These are phyloP conservation scores for Nitzschia inconspicua DNA, from an alignment of 108 stramenopile genomes.

Conservation along the genomic window DNA sequence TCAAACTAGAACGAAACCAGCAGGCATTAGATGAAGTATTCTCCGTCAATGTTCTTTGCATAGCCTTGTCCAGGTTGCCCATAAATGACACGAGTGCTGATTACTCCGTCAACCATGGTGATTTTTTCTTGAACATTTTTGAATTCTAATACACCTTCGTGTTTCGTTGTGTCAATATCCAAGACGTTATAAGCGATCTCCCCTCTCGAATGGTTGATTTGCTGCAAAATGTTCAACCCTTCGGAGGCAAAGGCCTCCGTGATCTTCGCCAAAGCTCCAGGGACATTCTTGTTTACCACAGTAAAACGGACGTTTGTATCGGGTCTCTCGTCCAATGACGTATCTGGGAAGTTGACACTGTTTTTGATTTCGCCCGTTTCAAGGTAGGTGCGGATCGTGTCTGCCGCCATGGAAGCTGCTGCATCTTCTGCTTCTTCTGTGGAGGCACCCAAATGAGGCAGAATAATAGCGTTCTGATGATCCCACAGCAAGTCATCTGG, in stretches of 20 bases:
- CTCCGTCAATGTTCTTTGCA: slow-evolving; percentile 84
- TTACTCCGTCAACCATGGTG: slow-evolving; percentile 86
- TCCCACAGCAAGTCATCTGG: slow-evolving; percentile 86
- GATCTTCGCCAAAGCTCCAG: slow-evolving; percentile 85
- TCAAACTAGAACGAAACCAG: too few species aligned
- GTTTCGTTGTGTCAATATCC: slow-evolving; percentile 72
- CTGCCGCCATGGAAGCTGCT: slow-evolving; percentile 89
- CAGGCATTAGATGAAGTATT: slow-evolving; percentile 88
- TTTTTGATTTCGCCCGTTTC: slow-evolving; percentile 84
- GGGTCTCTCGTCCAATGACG: slow-evolving; percentile 54
- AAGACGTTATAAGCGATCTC: slow-evolving; percentile 90
- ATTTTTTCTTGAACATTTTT: slow-evolving; percentile 84
- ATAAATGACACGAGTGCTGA: slow-evolving; percentile 75
- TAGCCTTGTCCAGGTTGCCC: slow-evolving; percentile 82
- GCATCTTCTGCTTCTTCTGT: slow-evolving; percentile 96
- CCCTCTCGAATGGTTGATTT: slow-evolving; percentile 86
- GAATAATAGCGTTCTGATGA: slow-evolving; percentile 82
- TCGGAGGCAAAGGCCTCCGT: slow-evolving; percentile 73
- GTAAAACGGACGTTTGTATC: slow-evolving; percentile 75
- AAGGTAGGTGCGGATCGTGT: slow-evolving; percentile 83
- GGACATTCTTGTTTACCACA: slow-evolving; percentile 87
- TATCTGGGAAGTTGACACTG: slow-evolving; percentile 90
- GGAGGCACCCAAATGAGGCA: slow-evolving; percentile 95
- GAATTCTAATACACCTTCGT: slow-evolving; percentile 58
- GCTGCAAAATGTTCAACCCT: slow-evolving; percentile 86